Evolutionary conservation across 345 rosid genomes (phyloP), one percentile per base, ranked within the genome.

Genomic region (Rhizophora apiculata): DNA sequence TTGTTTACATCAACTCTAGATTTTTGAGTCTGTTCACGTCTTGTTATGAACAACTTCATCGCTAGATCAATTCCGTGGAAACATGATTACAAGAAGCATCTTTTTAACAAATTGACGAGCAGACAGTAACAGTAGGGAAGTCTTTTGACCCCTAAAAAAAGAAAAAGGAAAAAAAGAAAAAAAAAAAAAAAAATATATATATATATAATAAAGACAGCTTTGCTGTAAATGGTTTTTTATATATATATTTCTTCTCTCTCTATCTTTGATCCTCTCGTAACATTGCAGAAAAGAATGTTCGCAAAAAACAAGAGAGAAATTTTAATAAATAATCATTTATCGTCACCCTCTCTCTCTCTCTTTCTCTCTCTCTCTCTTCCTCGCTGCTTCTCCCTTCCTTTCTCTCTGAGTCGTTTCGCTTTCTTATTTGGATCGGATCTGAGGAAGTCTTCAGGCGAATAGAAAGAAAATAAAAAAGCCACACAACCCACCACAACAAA

Each of bases 381-480:
- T 53, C 24, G 0, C 24, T 24, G 24, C 24, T 24, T 24, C 24
- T 30, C 57, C 64, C 68, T 46, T n/a, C 27, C 68, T 70, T 31
- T 43, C 79, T 57, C 59, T 63, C 70, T 72, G 53, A 46, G 63
- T 69, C 4, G 8, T 16, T 15, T 66, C 11, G 60, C 51, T 75
- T 64, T 68, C 70, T 72, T 78, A 81, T 62, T 78, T 62, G 68
- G 88, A 84, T 89, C 88, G 76, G 92, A 88, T 87, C 88, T 78
- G 78, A 72, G 56, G 60, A 39, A 48, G 37, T 54, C 75, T 58
- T 70, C 64, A 68, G 74, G 37, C 62, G 30, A 22, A 77, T 63
- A 54, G 64, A 72, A 55, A 56, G 30, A 56, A 56, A 56, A 56
- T 34, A 26, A 8, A 56, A 55, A 56, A 36, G 30, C 21, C 43